Evolutionary conservation across 257 asterid genomes (phyloP), one percentile per base, ranked within the genome.

Genomic region (Forsythia viridissima): DNA sequence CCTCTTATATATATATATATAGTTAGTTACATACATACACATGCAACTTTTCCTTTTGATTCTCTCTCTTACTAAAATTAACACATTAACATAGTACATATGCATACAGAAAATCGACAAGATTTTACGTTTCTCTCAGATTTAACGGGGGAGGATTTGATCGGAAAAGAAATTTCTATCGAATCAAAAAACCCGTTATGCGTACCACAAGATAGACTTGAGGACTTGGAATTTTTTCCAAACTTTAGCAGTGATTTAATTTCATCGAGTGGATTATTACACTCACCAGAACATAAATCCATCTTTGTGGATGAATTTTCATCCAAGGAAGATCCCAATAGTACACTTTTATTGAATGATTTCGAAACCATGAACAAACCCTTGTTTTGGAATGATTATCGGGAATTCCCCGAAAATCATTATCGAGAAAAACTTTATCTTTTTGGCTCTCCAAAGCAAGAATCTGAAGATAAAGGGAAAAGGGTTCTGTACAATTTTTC

Each of bases 171-270:
- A 8, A 6, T 55, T n/a, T n/a, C 65, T 21, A 3, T 2, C 6
- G 67, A 59, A 59, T 59, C 40, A 10, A 30, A 9, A 16, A 30
- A 63, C 3, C 39, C 18, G 13, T n/a, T 85, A n/a, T 85, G 86
- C 9, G 12, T 85, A 10, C 88, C 88, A 0, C 65, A 74, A 6
- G 88, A 85, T 65, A 76, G 71, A 15, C 61, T 85, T n/a, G 84
- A 76, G 10, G 88, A 85, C 30, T 0, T 85, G 0, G 80, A 85
- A 30, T 70, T 82, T 6, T 82, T 75, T 11, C 83, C 84, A 0
- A 11, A 48, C 69, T 82, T 82, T 11, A 7, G 2, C 4, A 79
- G 77, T 18, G 84, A 80, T 51, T 80, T 38, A 38, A 82, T 85
- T 36, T 39, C 20, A 1, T 30, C 52, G 3, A 24, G 21, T 3